Percentiles rank a stretch among this genome's conserved stretches.
Evolutionary conservation across 1,284 basidiomycete genomes (phyloP).

Genomic region (Marasmius sp.): DNA sequence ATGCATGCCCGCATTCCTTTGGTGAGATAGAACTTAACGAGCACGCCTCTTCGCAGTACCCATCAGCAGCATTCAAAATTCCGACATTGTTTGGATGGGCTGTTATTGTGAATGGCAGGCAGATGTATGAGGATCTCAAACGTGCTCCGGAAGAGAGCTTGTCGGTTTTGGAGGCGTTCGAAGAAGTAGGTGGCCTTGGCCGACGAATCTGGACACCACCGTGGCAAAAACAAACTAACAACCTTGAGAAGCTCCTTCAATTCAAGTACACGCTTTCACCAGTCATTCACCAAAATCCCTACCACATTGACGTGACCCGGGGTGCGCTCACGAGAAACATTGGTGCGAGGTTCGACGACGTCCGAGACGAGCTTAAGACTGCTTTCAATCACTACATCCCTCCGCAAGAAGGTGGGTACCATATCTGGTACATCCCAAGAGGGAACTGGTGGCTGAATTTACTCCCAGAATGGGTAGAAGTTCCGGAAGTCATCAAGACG

Average conservation of each 20-base stretch:
- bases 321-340: not conserved
- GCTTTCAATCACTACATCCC: conserved; percentile 33
- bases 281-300: not conserved
- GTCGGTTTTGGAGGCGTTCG: not conserved
- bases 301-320: not conserved
- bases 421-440: conserved; percentile 14
- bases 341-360: too few species aligned
- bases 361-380: conserved; percentile 36
- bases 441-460: too few species aligned
- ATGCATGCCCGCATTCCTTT: too few species aligned
- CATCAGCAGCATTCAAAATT: not conserved
- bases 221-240: too few species aligned
- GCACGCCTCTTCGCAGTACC: not conserved
- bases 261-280: too few species aligned
- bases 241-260: too few species aligned
- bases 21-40: not conserved
- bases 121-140: not conserved
- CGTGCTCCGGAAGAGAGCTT: not conserved
- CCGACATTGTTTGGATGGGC: not conserved
- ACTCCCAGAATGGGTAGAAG: too few species aligned
- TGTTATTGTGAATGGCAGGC: not conserved
- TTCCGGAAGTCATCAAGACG: too few species aligned
- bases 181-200: not conserved
- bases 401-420: conserved; percentile 21
- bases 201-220: not conserved